Evolutionary conservation across 306 rosid genomes (phyloP), one percentile per base, ranked within the genome.

Genomic region (Oemleria cerasiformis): DNA sequence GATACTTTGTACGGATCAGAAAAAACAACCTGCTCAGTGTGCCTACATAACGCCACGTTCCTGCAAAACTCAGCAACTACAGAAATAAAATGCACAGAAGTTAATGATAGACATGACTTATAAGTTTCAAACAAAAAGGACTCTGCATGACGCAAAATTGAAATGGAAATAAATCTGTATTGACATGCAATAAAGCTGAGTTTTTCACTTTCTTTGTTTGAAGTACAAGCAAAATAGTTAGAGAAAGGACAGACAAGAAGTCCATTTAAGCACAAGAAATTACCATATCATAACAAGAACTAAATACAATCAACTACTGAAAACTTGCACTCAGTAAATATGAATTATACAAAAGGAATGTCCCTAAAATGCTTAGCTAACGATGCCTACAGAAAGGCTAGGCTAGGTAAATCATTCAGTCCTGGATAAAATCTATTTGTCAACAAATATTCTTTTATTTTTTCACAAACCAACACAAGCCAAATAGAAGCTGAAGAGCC

Each of bases 1-100:
- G 98, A 87, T 78, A 87, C 86, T 75, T 85, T 89, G 65, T 91
- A 94, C 10, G 98, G 98, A 79, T 94, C 97, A 74, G 98, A 89
- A 71, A 94, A 91, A 74, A 94, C 97, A 30, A 94, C 98, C 78
- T 89, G 90, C 78, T 80, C 98, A 19, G 98, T 94, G 70, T 72
- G 98, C 82, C 97, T 84, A 78, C 98, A 94, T 61, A 87, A 53
- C 86, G 85, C 97, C 81, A 89, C 91, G 30, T 94, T 94, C 75
- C 94, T 95, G 62, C 98, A 91, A 82, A 75, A 94, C 75, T 91
- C 85, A 19, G 91, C 94, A 81, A 91, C 97, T 91, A 91, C 87
- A 84, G 59, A 75, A 74, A 76, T n/a, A 41, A 61, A 75, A 63
- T 55, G 64, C 65, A 62, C n/a, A 58, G 70, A 36, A 59, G 49